A percentile compares a stretch with the other conserved stretches of the same genome.
Conservation (phyloP, 108 stramenopile species). For the Halocafeteria seosinensis region DNA sequence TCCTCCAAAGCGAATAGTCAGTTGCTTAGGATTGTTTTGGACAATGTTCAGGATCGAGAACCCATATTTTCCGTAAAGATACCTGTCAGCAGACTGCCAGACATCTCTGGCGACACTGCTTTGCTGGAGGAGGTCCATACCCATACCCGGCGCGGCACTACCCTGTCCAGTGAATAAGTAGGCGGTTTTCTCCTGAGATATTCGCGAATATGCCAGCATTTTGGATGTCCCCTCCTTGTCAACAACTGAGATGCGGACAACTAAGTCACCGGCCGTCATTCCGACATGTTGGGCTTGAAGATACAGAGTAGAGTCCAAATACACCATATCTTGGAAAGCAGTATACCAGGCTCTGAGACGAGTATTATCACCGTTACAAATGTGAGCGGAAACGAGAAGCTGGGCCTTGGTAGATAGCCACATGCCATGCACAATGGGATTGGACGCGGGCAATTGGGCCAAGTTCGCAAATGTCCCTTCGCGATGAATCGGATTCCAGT, state of each 20-base stretch:
- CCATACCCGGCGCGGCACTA: constrained; percentile 9
- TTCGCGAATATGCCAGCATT: too few species aligned
- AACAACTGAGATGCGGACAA: too few species aligned
- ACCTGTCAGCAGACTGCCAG: constrained; percentile 6
- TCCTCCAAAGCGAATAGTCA: constrained; percentile 17
- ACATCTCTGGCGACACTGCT: neutral
- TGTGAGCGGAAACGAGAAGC: too few species aligned
- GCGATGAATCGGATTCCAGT: constrained; percentile 15
- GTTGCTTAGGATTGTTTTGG: constrained; percentile 8
- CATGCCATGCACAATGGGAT: constrained; percentile 15
- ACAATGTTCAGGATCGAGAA: constrained; percentile 13
- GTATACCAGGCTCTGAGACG: too few species aligned
- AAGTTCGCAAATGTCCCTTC: neutral
- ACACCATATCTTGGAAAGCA: too few species aligned
- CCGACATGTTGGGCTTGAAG: too few species aligned
- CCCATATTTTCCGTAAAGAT: neutral
- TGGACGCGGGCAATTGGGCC: constrained; percentile 5
- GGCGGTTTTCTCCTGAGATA: constrained; percentile 5
- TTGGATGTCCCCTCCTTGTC: too few species aligned
- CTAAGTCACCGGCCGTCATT: too few species aligned
- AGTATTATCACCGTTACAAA: too few species aligned
- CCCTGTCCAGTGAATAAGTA: constrained; percentile 13
- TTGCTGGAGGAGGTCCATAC: constrained; percentile 11
- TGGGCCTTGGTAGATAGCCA: too few species aligned
- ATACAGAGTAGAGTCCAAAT: too few species aligned